phyloP scores from a whole-genome alignment of 805 yeast species.

The Candida sphagnicola region DNA sequence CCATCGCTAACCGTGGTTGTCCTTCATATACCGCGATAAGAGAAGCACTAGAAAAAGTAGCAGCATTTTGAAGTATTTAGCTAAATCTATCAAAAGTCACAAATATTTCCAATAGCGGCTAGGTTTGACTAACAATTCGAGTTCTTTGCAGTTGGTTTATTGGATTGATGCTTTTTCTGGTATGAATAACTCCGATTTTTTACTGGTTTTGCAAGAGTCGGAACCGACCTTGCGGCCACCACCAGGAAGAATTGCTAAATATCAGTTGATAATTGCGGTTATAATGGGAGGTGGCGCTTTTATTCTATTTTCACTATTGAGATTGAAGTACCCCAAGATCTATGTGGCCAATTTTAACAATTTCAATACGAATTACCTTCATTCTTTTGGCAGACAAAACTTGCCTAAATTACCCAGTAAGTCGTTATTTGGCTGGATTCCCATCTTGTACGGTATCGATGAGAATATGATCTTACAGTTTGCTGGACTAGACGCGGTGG shows the following conservation, averaged over 20 bases:
- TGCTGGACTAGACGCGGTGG: constrained; percentile 94
- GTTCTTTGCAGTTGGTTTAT: neutral
- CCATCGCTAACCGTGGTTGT: neutral
- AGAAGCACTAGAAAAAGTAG: neutral
- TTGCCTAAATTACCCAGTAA: constrained; percentile 60
- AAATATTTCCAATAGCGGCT: too few species aligned
- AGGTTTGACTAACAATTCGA: too few species aligned
- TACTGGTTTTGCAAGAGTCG: neutral
- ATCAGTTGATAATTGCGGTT: constrained; percentile 71
- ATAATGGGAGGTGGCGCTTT: constrained; percentile 68
- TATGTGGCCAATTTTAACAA: constrained; percentile 75
- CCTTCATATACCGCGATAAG: neutral
- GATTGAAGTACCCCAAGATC: constrained; percentile 73
- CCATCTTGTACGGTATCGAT: constrained; percentile 55
- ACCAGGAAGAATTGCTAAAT: constrained; percentile 57
- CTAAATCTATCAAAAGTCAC: too few species aligned
- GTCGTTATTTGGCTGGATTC: constrained; percentile 79
- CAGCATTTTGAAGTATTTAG: too few species aligned
- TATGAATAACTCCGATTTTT: neutral
- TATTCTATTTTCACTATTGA: constrained; percentile 60
- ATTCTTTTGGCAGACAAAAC: constrained; percentile 41
- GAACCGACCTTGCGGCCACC: constrained; percentile 14
- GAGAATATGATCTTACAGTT: constrained; percentile 79
- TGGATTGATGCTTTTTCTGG: neutral
- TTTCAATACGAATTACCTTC: constrained; percentile 37